phyloP scores from a whole-genome alignment of 805 yeast species.

The Millerozyma miso region DNA sequence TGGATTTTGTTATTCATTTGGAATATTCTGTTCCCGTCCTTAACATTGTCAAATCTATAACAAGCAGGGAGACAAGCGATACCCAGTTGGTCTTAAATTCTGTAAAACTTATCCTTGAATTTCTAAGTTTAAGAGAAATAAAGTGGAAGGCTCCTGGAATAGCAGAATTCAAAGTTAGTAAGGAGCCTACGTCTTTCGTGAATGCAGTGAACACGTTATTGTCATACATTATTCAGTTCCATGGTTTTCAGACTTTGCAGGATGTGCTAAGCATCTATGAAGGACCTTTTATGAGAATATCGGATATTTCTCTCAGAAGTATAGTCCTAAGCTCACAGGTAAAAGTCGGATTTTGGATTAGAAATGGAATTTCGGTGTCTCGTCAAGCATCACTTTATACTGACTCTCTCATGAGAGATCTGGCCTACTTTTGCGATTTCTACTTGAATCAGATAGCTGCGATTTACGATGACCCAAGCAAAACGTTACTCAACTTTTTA shows the following conservation, averaged over 20 bases:
- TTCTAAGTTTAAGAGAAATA: constrained; percentile 22
- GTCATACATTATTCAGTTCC: constrained; percentile 39
- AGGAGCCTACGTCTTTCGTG: constrained; percentile 50
- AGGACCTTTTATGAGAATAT: constrained; percentile 40
- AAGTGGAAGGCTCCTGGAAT: constrained; percentile 24
- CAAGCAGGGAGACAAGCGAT: constrained; percentile 12
- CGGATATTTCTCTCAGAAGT: constrained; percentile 58
- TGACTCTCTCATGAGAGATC: constrained; percentile 37
- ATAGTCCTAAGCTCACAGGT: constrained; percentile 61
- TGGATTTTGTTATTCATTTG: constrained; percentile 47
- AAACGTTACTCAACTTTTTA: constrained; percentile 34
- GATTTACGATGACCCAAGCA: constrained; percentile 33
- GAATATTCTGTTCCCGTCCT: constrained; percentile 44
- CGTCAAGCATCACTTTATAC: constrained; percentile 49
- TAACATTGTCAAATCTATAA: constrained; percentile 37
- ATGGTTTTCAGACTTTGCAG: constrained; percentile 20
- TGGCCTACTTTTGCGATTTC: constrained; percentile 40
- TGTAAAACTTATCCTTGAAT: constrained; percentile 25
- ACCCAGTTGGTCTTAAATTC: constrained; percentile 23
- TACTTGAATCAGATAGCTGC: constrained; percentile 44
- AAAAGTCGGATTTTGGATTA: constrained; percentile 64
- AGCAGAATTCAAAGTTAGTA: constrained; percentile 42
- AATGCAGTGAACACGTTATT: constrained; percentile 58
- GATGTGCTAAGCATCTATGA: constrained; percentile 9
- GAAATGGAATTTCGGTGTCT: constrained; percentile 59